Base-by-base conservation (phyloP, 768 basidiomycete species). In the Boletus reticuloceps region DNA sequence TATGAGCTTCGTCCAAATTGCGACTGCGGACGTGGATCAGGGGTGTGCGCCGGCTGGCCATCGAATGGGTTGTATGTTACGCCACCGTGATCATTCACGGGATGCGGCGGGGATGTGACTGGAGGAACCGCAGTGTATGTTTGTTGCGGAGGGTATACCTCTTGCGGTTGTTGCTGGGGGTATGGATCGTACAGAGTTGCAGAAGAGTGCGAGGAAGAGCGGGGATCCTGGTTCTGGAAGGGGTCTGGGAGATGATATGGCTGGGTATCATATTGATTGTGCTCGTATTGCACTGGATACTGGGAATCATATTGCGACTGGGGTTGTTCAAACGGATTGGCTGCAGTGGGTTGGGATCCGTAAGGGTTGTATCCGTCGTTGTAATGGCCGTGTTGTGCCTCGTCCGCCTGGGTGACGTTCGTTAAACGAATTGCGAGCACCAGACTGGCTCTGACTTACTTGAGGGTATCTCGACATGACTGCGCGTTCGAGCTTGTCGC, bases 321-420 rank as follows among this genome's bases (percentile, higher is more conserved):
- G 44, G 39, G 56, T 40, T 73, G 76, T 56, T 79, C 79, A 55
- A 77, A 78, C 7, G 77, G 76, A 45, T 70, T 72, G 44, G 72
- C 65, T 27, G 70, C 62, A 6, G 48, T 9, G 13, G 58, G 65
- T n/a, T 69, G 62, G 27, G 71, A 56, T 48, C 71, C 63, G 58
- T 86, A 82, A 9, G 81, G 77, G 56, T 73, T 75, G 68, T 84
- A 84, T 1, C 85, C 84, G 55, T 89, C 86, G 63, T 87, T 86
- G 69, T 88, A 86, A 53, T 79, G 80, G 29, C 80, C 70, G 17
- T 73, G 77, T 59, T 86, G 85, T 14, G 76, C 82, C 68, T 88
- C 84, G 68, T 89, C 84, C 5, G 82, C 79, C 83, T 88, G 51
- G 37, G 36, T n/a, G 20, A 49, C 25, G 56, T 32, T 38, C 16